phyloP scores from a whole-genome alignment of 2,329 filamentous ascomycete species.

The Cephalotrichum gorgonifer region DNA sequence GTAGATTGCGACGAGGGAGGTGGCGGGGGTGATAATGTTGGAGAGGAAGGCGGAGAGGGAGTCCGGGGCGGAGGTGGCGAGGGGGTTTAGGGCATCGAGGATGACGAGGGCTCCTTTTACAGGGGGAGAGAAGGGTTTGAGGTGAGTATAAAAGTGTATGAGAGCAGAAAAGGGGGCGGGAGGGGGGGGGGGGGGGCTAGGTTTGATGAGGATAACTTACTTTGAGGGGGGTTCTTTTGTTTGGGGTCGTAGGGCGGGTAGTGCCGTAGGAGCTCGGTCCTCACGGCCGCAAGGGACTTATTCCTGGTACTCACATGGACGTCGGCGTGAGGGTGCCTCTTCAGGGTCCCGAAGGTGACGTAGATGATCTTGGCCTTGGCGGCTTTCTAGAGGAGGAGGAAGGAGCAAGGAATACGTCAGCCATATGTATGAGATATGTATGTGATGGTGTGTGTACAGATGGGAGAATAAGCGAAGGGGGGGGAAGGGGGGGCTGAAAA shows the following conservation, averaged over 20 bases:
- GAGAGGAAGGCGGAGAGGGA: slow-evolving; percentile 60
- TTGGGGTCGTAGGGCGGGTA: slow-evolving; percentile 27
- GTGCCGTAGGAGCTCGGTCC: slow-evolving; percentile 48
- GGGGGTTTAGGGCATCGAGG: slow-evolving; percentile 67
- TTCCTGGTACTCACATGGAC: slow-evolving; percentile 54
- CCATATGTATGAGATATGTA: background rate
- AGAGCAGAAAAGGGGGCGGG: background rate
- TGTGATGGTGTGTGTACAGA: no score
- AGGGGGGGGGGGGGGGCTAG: background rate
- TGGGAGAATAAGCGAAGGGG: background rate
- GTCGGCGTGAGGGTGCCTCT: slow-evolving; percentile 53
- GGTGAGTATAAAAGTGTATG: slow-evolving; percentile 3
- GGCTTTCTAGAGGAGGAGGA: background rate
- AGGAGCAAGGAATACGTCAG: background rate
- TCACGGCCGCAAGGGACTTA: slow-evolving; percentile 45
- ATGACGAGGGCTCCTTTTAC: slow-evolving; percentile 65
- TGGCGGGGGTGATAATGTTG: slow-evolving; percentile 51
- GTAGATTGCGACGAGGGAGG: slow-evolving; percentile 69
- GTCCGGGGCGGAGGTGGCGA: slow-evolving; percentile 43
- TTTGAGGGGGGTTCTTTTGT: background rate
- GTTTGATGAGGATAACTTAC: no score
- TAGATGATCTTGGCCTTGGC: slow-evolving; percentile 61
- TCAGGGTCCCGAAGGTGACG: slow-evolving; percentile 67
- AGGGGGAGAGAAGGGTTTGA: background rate
- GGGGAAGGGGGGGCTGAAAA: no score